phyloP scores from a whole-genome alignment of 148 eudicot genomes.

The Vaccinium vitisidaea region DNA sequence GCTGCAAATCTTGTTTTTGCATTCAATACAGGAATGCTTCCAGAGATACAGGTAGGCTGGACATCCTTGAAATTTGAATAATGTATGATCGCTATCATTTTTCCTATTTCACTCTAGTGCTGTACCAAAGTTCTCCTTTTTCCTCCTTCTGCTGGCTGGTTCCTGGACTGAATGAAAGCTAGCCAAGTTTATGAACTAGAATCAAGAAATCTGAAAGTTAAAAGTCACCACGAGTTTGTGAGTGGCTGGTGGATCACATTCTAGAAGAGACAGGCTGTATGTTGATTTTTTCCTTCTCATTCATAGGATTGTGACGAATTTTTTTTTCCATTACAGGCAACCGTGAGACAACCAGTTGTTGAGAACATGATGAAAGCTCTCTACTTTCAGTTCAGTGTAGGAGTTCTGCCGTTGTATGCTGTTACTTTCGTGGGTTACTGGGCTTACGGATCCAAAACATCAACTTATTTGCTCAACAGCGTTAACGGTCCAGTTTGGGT shows the following conservation, averaged over 20 bases:
- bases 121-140: too few relatives aligned
- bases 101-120: too few relatives aligned
- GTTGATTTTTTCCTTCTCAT: too few relatives aligned
- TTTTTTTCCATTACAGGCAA: slow-evolving; percentile 51
- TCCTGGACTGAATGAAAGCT: too few relatives aligned
- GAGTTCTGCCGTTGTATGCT: slow-evolving; percentile 77
- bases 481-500: slow-evolving; percentile 80
- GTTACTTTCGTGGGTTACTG: slow-evolving; percentile 82
- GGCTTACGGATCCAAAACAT: slow-evolving; percentile 78
- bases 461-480: slow-evolving; percentile 61
- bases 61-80: not conserved
- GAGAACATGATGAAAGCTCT: slow-evolving; percentile 94
- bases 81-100: not conserved
- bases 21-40: slow-evolving; percentile 97
- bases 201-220: too few relatives aligned
- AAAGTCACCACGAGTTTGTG: too few relatives aligned
- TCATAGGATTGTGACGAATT: too few relatives aligned
- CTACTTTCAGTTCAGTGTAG: slow-evolving; percentile 80
- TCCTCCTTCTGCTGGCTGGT: too few relatives aligned
- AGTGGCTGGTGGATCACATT: too few relatives aligned
- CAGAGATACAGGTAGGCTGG: slow-evolving; percentile 82
- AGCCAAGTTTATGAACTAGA: too few relatives aligned
- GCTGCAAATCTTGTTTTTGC: slow-evolving; percentile 80
- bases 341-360: slow-evolving; percentile 86
- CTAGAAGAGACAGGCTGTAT: too few relatives aligned